A percentile compares a stretch with the other conserved stretches of the same genome.
phyloP scores from a whole-genome alignment of 495 filamentous ascomycete species.

The Neurospora sp. region DNA sequence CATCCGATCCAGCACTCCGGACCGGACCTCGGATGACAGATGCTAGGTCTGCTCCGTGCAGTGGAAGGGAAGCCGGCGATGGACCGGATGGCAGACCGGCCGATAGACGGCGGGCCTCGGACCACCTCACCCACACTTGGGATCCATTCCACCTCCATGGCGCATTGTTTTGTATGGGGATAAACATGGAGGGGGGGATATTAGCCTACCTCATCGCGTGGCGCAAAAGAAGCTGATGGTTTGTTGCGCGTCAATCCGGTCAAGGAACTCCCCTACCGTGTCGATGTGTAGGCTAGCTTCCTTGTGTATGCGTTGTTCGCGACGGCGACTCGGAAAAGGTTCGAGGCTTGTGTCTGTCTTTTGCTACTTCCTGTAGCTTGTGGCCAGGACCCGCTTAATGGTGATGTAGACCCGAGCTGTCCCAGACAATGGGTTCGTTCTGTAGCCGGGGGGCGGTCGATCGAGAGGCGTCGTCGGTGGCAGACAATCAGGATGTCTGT shows the following conservation, averaged over 20 bases:
- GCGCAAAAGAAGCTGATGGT: conserved; percentile 3
- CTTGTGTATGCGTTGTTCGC: conserved; percentile 8
- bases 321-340: background rate
- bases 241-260: conserved; percentile 4
- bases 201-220: conserved; percentile 21
- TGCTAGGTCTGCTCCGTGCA: background rate
- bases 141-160: background rate
- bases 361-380: conserved; percentile 10
- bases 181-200: background rate
- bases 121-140: background rate
- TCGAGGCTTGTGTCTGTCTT: conserved; percentile 5
- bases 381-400: conserved; percentile 14
- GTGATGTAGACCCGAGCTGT: background rate
- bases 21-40: background rate
- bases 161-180: background rate
- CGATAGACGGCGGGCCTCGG: background rate
- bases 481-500: background rate
- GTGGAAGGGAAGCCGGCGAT: background rate
- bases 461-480: background rate
- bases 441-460: background rate
- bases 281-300: background rate
- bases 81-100: background rate
- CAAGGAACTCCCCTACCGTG: background rate
- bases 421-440: background rate
- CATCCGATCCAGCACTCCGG: background rate